Evolutionary conservation across 2,329 filamentous ascomycete genomes (phyloP).

Genomic region (Trichoderma arundinaceum): DNA sequence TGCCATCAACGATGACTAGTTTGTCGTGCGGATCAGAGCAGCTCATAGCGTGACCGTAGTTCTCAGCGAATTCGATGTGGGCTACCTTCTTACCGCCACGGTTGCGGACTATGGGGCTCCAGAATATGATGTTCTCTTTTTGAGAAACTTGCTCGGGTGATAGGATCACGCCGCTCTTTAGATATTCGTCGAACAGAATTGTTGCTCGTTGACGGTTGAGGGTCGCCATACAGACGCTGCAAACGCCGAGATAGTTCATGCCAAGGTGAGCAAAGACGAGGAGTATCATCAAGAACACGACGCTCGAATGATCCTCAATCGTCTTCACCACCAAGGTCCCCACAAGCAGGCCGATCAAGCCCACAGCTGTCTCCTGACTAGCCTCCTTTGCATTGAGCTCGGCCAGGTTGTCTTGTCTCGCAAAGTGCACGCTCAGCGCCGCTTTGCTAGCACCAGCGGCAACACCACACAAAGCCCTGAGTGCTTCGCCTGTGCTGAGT

Average conservation of each 20-base stretch:
- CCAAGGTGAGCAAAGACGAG: conserved; percentile 78
- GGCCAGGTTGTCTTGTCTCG: conserved; percentile 81
- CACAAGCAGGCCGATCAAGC: conserved; percentile 81
- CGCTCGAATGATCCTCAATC: conserved; percentile 72
- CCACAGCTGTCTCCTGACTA: conserved; percentile 93
- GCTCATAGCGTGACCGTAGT: conserved; percentile 49
- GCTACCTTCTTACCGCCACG: conserved; percentile 38
- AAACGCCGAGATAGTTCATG: conserved; percentile 86
- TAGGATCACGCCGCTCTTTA: conserved; percentile 58
- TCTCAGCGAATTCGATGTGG: conserved; percentile 50
- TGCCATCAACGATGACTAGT: conserved; percentile 41
- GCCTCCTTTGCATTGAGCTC: conserved; percentile 96
- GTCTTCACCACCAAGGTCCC: conserved; percentile 81
- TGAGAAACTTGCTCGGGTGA: conserved; percentile 69
- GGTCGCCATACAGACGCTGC: conserved; percentile 79
- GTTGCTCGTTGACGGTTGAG: conserved; percentile 87
- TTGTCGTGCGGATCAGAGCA: conserved; percentile 32
- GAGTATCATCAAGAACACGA: conserved; percentile 73
- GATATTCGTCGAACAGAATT: conserved; percentile 70
- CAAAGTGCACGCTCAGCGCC: conserved; percentile 90
- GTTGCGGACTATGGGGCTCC: conserved; percentile 44
- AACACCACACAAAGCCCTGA: conserved; percentile 78
- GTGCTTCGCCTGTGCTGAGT: conserved; percentile 56
- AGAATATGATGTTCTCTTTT: conserved; percentile 66
- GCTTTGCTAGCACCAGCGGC: conserved; percentile 90